Conservation (phyloP, 495 filamentous ascomycete genomes). For the Glarea lozoyensis region DNA sequence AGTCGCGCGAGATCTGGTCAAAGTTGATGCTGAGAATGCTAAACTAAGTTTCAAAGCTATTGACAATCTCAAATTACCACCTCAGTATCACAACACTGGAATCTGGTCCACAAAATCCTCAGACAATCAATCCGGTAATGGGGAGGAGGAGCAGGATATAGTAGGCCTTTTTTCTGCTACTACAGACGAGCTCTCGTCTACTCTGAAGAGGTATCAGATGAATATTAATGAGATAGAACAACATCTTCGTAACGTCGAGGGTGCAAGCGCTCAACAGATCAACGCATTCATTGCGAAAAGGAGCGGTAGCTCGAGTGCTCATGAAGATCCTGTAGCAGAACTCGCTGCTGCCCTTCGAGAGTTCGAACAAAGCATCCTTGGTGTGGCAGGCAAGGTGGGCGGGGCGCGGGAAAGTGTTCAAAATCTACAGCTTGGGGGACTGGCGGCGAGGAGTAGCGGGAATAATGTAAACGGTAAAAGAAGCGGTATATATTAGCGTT, state of each 20-base stretch:
- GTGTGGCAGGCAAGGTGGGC: slow-evolving; percentile 65
- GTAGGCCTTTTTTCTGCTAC: slow-evolving; percentile 70
- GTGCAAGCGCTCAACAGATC: slow-evolving; percentile 57
- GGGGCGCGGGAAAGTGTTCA: slow-evolving; percentile 60
- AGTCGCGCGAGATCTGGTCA: slow-evolving; percentile 51
- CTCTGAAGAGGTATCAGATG: slow-evolving; percentile 54
- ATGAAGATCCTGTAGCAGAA: slow-evolving; percentile 40
- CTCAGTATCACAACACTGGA: slow-evolving; percentile 58
- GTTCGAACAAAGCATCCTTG: slow-evolving; percentile 70
- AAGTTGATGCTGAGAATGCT: slow-evolving; percentile 61
- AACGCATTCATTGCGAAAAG: slow-evolving; percentile 53
- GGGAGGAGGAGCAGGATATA: slow-evolving; percentile 58
- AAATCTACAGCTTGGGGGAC: slow-evolving; percentile 52
- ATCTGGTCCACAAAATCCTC: slow-evolving; percentile 40
- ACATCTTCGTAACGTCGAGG: slow-evolving; percentile 69
- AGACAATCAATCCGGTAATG: slow-evolving; percentile 21
- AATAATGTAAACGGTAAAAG: slow-evolving; percentile 8
- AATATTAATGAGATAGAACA: slow-evolving; percentile 76
- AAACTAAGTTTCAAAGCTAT: slow-evolving; percentile 65
- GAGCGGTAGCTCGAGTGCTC: slow-evolving; percentile 40
- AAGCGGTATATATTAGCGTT: slow-evolving; percentile 18
- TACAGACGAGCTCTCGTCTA: slow-evolving; percentile 59
- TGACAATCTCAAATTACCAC: slow-evolving; percentile 65
- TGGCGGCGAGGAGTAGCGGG: slow-evolving; percentile 22
- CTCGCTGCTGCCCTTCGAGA: slow-evolving; percentile 62